A percentile compares a stretch with the other conserved stretches of the same genome.
These are phyloP conservation scores for Aspergillus ibericus DNA, from an alignment of 2,329 filamentous ascomycete genomes.

Conservation along the genomic window DNA sequence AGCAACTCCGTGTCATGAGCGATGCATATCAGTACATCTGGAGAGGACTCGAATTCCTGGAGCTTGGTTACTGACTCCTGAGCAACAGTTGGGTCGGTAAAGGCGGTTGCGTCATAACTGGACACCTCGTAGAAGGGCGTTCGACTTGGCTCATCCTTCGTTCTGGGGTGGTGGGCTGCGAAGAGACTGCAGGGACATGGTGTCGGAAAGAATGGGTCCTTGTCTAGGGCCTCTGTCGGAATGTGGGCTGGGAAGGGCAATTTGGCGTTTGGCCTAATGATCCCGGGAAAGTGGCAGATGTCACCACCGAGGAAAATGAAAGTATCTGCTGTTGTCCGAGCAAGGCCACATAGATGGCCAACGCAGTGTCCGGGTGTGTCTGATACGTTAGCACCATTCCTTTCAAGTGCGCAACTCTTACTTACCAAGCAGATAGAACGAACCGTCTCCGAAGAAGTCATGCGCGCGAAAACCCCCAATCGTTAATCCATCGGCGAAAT, in stretches of 20 bases:
- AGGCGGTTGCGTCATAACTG: background rate
- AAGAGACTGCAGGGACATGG: slow-evolving; percentile 9
- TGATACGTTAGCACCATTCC: background rate
- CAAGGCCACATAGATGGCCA: slow-evolving; percentile 29
- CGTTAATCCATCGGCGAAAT: slow-evolving; percentile 7
- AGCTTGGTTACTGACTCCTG: slow-evolving; percentile 7
- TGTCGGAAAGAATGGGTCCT: background rate
- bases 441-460: slow-evolving; percentile 33
- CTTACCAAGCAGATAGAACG: slow-evolving; percentile 30
- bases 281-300: slow-evolving; percentile 26
- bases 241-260: slow-evolving; percentile 25
- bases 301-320: slow-evolving; percentile 31
- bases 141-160: background rate
- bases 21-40: slow-evolving; percentile 3
- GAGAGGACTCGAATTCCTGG: background rate
- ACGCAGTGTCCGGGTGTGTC: slow-evolving; percentile 26
- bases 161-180: background rate
- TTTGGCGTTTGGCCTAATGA: slow-evolving; percentile 30
- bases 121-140: slow-evolving; percentile 7
- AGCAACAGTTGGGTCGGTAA: background rate
- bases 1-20: slow-evolving; percentile 7
- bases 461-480: slow-evolving; percentile 26
- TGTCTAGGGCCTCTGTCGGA: background rate
- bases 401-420: slow-evolving; percentile 25
- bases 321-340: slow-evolving; percentile 23